These are phyloP conservation scores for Exobasidium rhododendri DNA, from an alignment of 1,284 basidiomycete species.

Conservation along the genomic window DNA sequence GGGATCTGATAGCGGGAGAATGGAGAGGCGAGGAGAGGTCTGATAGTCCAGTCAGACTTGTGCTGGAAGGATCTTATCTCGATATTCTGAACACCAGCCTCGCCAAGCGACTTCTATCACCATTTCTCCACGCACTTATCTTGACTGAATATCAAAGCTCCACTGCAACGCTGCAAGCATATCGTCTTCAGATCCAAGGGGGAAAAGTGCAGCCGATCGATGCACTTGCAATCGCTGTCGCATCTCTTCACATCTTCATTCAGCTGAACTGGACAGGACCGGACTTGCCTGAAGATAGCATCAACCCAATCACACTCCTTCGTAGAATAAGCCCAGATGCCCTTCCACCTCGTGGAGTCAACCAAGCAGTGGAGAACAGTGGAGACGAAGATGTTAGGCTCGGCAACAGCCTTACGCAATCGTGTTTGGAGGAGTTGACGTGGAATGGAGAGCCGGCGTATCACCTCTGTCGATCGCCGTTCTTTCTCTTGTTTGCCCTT, in stretches of 20 bases:
- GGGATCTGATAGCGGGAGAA: neutral
- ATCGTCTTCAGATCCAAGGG: neutral
- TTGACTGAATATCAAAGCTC: neutral
- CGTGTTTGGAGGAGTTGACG: conserved; percentile 72
- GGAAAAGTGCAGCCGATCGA: neutral
- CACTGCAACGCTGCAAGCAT: neutral
- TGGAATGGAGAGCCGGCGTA: conserved; percentile 91
- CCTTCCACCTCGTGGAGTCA: conserved; percentile 59
- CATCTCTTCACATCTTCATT: conserved; percentile 81
- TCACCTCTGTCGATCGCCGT: conserved; percentile 72
- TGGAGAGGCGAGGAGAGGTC: neutral
- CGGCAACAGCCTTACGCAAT: conserved; percentile 63
- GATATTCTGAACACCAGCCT: neutral
- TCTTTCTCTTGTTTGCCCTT: conserved; percentile 74
- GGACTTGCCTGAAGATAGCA: conserved; percentile 62
- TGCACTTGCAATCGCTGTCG: conserved; percentile 67
- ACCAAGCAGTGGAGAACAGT: conserved; percentile 40
- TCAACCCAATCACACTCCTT: conserved; percentile 52
- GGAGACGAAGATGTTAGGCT: conserved; percentile 35
- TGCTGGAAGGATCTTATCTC: neutral
- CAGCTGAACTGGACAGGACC: conserved; percentile 98
- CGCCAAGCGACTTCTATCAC: neutral
- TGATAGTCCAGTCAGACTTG: neutral
- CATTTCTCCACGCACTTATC: neutral
- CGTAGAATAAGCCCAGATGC: conserved; percentile 49